Conservation (phyloP, 805 yeast genomes). For the Wickerhamiella alocasiicola region DNA sequence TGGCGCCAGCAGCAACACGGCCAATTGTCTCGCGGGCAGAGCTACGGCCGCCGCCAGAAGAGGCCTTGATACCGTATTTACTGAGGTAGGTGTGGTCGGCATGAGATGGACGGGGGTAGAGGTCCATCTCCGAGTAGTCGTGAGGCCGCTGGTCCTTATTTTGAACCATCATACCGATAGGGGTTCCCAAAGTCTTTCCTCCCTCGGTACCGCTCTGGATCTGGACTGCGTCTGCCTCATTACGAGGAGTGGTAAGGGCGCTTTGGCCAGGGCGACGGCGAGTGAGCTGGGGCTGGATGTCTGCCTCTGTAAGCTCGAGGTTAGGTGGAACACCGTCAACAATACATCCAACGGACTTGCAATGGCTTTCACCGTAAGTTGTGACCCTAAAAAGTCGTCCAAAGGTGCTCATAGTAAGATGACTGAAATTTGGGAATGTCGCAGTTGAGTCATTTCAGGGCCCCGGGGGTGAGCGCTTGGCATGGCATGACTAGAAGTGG, state of each 20-base stretch:
- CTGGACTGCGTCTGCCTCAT: conserved; percentile 84
- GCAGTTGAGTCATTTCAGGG: too few relatives aligned
- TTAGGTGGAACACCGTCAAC: conserved; percentile 99
- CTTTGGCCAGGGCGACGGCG: conserved; percentile 98
- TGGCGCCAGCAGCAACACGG: conserved; percentile 96
- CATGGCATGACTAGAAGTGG: too few relatives aligned
- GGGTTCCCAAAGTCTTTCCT: conserved; percentile 87
- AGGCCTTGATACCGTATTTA: conserved; percentile 86
- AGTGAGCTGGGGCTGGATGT: conserved; percentile 88
- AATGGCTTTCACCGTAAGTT: conserved; percentile 96
- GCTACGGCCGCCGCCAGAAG: conserved; percentile 96
- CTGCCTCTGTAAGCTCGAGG: conserved; percentile 67
- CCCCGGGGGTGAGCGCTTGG: too few relatives aligned
- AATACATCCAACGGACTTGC: conserved; percentile 94
- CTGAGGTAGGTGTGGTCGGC: conserved; percentile 89
- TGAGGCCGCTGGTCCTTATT: conserved; percentile 96
- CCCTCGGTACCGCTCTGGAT: conserved; percentile 92
- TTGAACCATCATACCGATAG: conserved; percentile 82
- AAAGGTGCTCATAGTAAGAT: conserved; percentile 52
- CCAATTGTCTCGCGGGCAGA: conserved; percentile 98
- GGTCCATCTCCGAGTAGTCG: conserved; percentile 89
- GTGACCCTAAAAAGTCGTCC: conserved; percentile 63
- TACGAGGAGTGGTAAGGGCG: conserved; percentile 81
- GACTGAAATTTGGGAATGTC: too few relatives aligned
- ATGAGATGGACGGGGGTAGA: conserved; percentile 94